phyloP scores from a whole-genome alignment of 345 rosid species.

The Geranium rotundifolium region DNA sequence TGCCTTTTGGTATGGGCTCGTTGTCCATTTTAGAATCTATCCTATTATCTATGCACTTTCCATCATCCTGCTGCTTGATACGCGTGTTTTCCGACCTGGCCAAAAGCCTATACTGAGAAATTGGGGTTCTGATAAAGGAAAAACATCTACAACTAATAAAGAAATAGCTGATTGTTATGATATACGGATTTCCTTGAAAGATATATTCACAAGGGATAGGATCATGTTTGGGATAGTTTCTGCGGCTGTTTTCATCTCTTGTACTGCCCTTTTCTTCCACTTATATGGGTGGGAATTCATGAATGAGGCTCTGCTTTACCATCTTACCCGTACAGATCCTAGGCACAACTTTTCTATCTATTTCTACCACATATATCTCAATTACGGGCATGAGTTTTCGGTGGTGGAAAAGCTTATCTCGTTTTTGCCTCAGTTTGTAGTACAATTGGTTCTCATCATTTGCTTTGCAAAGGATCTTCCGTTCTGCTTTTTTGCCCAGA shows the following conservation, averaged over 20 bases:
- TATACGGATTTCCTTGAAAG: conserved; percentile 21
- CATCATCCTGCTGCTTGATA: conserved; percentile 51
- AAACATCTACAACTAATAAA: too few species aligned
- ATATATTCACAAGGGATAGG: conserved; percentile 40
- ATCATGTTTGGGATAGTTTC: conserved; percentile 54
- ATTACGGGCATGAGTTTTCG: conserved; percentile 46
- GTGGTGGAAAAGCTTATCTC: conserved; percentile 75
- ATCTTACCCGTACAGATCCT: conserved; percentile 81
- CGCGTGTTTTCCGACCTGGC: conserved; percentile 31
- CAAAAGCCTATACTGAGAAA: conserved; percentile 34
- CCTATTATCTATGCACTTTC: conserved; percentile 82
- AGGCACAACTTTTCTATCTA: conserved; percentile 90
- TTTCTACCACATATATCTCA: conserved; percentile 87
- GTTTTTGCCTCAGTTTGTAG: conserved; percentile 63
- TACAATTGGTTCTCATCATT: conserved; percentile 54
- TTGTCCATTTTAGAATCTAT: conserved; percentile 84
- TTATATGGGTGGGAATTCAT: conserved; percentile 77
- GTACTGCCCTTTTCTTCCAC: conserved; percentile 48
- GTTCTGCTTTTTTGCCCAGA: conserved; percentile 75
- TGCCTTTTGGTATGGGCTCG: conserved; percentile 79
- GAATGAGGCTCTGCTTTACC: conserved; percentile 79
- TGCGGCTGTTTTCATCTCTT: conserved; percentile 46
- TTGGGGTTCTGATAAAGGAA: conserved; percentile 39
- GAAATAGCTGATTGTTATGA: conserved; percentile 5
- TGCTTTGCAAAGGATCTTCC: conserved; percentile 51